Base-by-base conservation (phyloP, 495 filamentous ascomycete genomes). In the Immersiella caudata region DNA sequence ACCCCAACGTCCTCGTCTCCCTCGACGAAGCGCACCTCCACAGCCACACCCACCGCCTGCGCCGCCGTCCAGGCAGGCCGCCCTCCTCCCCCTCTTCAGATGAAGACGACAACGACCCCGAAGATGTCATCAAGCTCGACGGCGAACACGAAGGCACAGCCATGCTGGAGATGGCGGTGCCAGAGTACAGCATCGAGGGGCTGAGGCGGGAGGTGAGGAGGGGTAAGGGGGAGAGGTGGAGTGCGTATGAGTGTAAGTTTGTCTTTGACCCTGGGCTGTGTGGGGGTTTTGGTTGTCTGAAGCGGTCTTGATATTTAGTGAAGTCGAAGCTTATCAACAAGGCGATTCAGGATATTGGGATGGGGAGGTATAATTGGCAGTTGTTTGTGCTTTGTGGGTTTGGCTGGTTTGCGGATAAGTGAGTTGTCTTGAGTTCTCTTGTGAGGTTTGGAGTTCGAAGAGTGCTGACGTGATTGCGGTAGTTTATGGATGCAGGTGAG, bases 341-440 rank as follows among this genome's bases (percentile, higher is more conserved):
- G 62, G 90, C 90, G 2, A 88, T 93, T 62, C 89, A 91, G 66
- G 92, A 94, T 75, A 94, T 95, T 69, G 92, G 92, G 7, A 95
- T 94, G 89, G 93, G 93, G 51, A 82, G 83, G 36, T 96, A 95
- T 70, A 91, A 96, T 72, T 94, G 90, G 91, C 84, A 91, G 70
- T 78, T 95, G 14, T 95, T 96, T 76, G 82, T 88, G 57, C 83
- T 96, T 0, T 93, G 90, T 68, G 93, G 93, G 0, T 94, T 92
- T 78, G 93, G 91, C 18, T 94, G 85, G 86, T 83, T 85, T 74
- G 82, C 82, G 1, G 84, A 87, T 68, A 86, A 86, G 81, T 85
- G 66, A 79, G 79, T 71, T 22, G 1, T 1, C 55, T 54, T 58
- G 54, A n/a, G n/a, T n/a, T n/a, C 46, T 59, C 26, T 8, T n/a